Evolutionary conservation across 306 rosid genomes (phyloP).

Genomic region (Quercus gilva): DNA sequence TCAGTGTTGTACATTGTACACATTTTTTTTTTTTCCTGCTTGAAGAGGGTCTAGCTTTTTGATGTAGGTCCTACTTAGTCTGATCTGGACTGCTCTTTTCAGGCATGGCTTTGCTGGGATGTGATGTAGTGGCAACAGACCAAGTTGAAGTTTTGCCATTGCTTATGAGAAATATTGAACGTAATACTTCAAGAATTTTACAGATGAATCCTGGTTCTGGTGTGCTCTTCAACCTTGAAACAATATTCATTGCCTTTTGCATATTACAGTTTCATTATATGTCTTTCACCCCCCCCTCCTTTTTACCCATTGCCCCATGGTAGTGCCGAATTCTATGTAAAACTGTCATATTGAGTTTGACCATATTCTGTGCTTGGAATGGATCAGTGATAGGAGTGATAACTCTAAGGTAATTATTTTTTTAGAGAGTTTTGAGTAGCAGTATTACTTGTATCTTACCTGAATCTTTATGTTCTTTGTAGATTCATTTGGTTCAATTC

Average conservation of each 20-base stretch:
- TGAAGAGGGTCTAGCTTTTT: constrained; percentile 11
- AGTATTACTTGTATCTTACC: constrained; percentile 16
- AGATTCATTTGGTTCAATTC: constrained; percentile 83
- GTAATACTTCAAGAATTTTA: constrained; percentile 76
- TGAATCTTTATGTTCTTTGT: constrained; percentile 27
- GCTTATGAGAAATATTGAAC: constrained; percentile 72
- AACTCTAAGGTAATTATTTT: not conserved
- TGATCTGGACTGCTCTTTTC: constrained; percentile 32
- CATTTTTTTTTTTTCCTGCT: not conserved
- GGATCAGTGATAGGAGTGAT: not conserved
- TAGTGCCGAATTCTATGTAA: not conserved
- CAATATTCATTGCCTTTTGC: constrained; percentile 4
- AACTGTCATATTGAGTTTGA: not conserved
- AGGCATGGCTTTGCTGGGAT: constrained; percentile 97
- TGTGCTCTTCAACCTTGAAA: constrained; percentile 23
- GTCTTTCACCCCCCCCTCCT: not conserved
- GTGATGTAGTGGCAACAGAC: constrained; percentile 79
- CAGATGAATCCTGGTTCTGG: constrained; percentile 67
- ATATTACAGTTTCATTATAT: not conserved
- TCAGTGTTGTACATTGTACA: not conserved
- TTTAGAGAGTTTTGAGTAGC: constrained; percentile 13
- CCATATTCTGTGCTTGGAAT: not conserved
- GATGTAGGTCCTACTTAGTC: constrained; percentile 11
- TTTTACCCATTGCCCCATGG: not conserved
- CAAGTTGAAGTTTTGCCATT: constrained; percentile 89